Evolutionary conservation across 129 eudicot species (phyloP), one percentile per base, ranked within the genome.

Genomic region (Dittrichia graveolens): DNA sequence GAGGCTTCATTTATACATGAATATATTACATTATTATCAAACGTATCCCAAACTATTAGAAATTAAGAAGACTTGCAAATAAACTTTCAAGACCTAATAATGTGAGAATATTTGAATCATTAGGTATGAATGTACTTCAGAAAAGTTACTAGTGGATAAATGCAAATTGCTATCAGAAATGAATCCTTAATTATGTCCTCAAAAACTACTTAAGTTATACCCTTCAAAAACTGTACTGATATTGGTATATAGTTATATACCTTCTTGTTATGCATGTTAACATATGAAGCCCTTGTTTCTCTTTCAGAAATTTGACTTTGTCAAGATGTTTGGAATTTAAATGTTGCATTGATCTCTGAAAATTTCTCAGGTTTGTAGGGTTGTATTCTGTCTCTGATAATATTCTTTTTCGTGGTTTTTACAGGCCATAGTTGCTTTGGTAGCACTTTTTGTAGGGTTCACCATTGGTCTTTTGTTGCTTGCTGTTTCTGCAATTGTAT

Each of bases 371-470:
- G 31, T 24, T 24, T 24, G 31, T 24, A 24, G 31, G 31, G 31
- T 24, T 24, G 31, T 64, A 7, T 19, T 46, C 16, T 61, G 52
- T 48, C 38, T 62, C 75, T 40, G 62, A 37, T 73, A 38, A 48
- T 62, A 74, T 74, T 56, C 16, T 48, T 10, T 75, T 57, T 44
- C 16, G 37, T 78, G 48, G 39, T 7, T 76, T 63, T 62, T 83
- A 64, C 82, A 91, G 97, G 96, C 82, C 13, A 59, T 77, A 62
- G 83, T 82, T 83, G 91, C 83, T 75, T 76, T 81, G 68, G 78
- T 83, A 65, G 96, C 94, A 75, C 65, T 86, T 52, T 73, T 90
- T 77, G 84, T 82, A 59, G 96, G 91, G 50, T 76, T 95, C 83
- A 81, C 83, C 42, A 66, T 84, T 77, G 88, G 87, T 61, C 41